Evolutionary conservation across 2,329 filamentous ascomycete genomes (phyloP).

Genomic region (Neocucurbitaria cava): DNA sequence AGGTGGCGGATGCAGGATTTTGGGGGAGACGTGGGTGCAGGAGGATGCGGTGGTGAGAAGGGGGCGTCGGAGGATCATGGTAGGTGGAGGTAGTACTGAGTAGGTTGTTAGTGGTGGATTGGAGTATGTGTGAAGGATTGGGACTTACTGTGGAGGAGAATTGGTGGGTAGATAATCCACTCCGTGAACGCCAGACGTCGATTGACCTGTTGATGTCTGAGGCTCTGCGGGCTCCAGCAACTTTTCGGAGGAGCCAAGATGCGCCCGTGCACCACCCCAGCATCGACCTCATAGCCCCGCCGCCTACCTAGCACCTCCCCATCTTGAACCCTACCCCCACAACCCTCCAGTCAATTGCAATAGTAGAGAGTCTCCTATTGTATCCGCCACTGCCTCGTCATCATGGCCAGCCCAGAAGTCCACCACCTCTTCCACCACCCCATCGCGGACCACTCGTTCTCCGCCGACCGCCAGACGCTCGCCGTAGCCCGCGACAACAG

Average conservation of each 20-base stretch:
- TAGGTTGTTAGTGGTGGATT: no score
- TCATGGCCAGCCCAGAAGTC: slow-evolving; percentile 86
- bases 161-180: neutral
- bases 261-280: slow-evolving; percentile 19
- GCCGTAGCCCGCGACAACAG: slow-evolving; percentile 90
- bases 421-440: slow-evolving; percentile 97
- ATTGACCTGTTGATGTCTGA: slow-evolving; percentile 5
- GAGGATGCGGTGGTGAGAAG: slow-evolving; percentile 36
- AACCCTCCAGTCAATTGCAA: slow-evolving; percentile 28
- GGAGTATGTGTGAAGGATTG: no score
- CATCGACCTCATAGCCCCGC: slow-evolving; percentile 18
- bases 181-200: neutral
- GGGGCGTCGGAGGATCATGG: slow-evolving; percentile 47
- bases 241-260: slow-evolving; percentile 45
- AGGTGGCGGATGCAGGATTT: slow-evolving; percentile 44
- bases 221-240: slow-evolving; percentile 21
- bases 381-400: slow-evolving; percentile 42
- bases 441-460: slow-evolving; percentile 98
- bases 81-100: no score
- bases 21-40: slow-evolving; percentile 36
- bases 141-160: neutral
- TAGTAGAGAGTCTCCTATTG: slow-evolving; percentile 99
- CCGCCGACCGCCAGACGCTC: slow-evolving; percentile 83
- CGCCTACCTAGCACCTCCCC: slow-evolving; percentile 17
- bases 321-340: slow-evolving; percentile 9